Evolutionary conservation across 352 stramenopile species (phyloP).

Genomic region (Pythium monospermum): DNA sequence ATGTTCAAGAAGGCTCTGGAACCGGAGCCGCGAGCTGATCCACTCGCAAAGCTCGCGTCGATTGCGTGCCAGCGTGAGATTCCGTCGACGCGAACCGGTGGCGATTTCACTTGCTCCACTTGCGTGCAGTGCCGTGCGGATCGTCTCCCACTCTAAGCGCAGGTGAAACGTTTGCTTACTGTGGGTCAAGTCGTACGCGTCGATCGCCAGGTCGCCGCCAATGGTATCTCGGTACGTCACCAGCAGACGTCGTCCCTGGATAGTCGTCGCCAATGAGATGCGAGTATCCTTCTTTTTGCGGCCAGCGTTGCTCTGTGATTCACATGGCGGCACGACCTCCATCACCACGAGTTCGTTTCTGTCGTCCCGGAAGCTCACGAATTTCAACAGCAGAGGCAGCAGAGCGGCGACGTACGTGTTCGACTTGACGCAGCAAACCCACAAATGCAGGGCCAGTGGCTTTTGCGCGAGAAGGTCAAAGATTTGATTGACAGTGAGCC

Average conservation of each 20-base stretch:
- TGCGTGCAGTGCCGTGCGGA: constrained; percentile 31
- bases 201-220: constrained; percentile 39
- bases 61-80: constrained; percentile 40
- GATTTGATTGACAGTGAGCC: constrained; percentile 26
- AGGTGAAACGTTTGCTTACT: constrained; percentile 42
- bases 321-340: too few species aligned
- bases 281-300: not conserved
- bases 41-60: constrained; percentile 40
- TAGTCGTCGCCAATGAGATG: constrained; percentile 11
- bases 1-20: constrained; percentile 61
- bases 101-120: not conserved
- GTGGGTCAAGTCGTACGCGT: constrained; percentile 34
- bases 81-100: not conserved
- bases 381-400: constrained; percentile 39
- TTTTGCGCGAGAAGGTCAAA: constrained; percentile 31
- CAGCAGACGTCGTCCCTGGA: constrained; percentile 42
- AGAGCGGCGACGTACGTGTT: constrained; percentile 55
- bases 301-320: not conserved
- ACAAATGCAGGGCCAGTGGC: constrained; percentile 52
- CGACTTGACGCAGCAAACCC: constrained; percentile 61
- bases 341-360: constrained; percentile 1
- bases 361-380: constrained; percentile 1
- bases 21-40: constrained; percentile 42
- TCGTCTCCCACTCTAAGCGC: constrained; percentile 39
- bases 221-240: constrained; percentile 36